Conservation (phyloP, 1,284 basidiomycete species). For the Moniliophthora roreri region DNA sequence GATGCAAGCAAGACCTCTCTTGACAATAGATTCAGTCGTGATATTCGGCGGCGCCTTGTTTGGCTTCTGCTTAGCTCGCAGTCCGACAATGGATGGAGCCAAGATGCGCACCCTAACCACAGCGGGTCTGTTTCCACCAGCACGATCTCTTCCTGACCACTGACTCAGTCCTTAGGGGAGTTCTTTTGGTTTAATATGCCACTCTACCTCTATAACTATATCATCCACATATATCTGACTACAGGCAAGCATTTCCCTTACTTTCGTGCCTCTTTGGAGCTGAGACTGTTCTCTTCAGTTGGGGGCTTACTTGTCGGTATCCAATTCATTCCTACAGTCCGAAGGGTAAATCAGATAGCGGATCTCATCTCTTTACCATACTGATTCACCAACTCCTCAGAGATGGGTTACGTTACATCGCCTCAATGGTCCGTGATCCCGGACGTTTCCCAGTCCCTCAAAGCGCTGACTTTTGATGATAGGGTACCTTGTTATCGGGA, state of each 20-base stretch:
- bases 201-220: constrained; percentile 22
- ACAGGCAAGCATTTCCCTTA: constrained; percentile 18
- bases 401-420: constrained; percentile 16
- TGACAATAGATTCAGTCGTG: constrained; percentile 16
- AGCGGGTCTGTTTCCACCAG: constrained; percentile 17
- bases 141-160: neutral
- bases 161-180: constrained; percentile 19
- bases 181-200: constrained; percentile 24
- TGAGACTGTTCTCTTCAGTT: constrained; percentile 14
- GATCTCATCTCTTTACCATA: neutral
- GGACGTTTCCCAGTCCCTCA: too few relatives aligned
- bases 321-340: constrained; percentile 26
- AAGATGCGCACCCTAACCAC: constrained; percentile 12
- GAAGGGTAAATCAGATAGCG: constrained; percentile 23
- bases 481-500: constrained; percentile 15
- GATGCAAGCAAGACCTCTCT: neutral
- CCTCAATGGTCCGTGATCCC: neutral
- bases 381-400: constrained; percentile 18
- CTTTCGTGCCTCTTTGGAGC: neutral
- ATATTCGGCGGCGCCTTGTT: constrained; percentile 26
- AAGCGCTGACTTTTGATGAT: neutral
- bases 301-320: constrained; percentile 22
- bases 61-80: constrained; percentile 24
- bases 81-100: constrained; percentile 19
- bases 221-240: constrained; percentile 26